Evolutionary conservation across 1,284 basidiomycete species (phyloP), one percentile per base, ranked within the genome.

Genomic region (Boletus mariae): DNA sequence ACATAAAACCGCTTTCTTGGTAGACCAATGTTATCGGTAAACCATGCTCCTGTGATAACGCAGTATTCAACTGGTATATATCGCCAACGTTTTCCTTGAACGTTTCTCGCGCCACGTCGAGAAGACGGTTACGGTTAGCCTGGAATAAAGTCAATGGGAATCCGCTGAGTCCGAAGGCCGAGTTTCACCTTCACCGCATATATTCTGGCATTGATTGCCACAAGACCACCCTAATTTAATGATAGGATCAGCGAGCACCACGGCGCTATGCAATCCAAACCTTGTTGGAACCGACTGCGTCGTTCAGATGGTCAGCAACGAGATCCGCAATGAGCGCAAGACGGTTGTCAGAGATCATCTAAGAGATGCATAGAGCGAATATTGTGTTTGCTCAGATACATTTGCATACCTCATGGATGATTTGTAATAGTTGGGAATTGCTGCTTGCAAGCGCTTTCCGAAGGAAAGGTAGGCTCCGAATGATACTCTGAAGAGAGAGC

Each of bases 31-130:
- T 76, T 15, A 93, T 64, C 0, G 85, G 83, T 1, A 94, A 69
- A 3, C 74, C 75, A 57, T 90, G 80, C 52, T 81, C 73, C 52
- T 87, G 80, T 2, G 80, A 75, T 5, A 92, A 70, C 0, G 71
- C 72, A 10, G 75, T 74, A 56, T 80, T 82, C 35, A 94, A 73
- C 47, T 84, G 77, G 56, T 84, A 83, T 46, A 95, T 92, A 62
- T 97, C 94, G 3, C 83, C 80, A 15, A 94, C 78, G 59, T 95
- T 95, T 67, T 97, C 94, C 61, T 88, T 90, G 73, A 89, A 93
- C 0, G 94, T 95, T 65, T 92, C 89, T 8, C 95, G 82, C 1
- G 94, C 95, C 4, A 98, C 90, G 59, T 98, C 94, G 11, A 98
- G 83, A 10, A 96, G 77, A 20, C 83, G 82, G 59, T 93, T 90